Evolutionary conservation across 2,329 filamentous ascomycete genomes (phyloP), one percentile per base, ranked within the genome.

Genomic region (Stromatinia cepivora): DNA sequence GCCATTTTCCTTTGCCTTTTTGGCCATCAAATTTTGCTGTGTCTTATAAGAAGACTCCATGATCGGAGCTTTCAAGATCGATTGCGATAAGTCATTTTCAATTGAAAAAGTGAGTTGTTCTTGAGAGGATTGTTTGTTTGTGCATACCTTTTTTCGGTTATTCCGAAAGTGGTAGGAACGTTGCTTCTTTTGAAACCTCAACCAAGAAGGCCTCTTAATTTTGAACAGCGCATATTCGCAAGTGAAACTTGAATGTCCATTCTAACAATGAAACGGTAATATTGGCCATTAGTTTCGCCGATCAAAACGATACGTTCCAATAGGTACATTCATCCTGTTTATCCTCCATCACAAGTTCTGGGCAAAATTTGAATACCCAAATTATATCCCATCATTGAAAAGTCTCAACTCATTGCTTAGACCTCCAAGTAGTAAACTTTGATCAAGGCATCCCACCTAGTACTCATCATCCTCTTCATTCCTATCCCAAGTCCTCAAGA

Each of bases 1-100:
- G 5, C 66, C 66, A 13, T 58, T 70, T 61, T 70, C 66, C 22
- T 59, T n/a, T 15, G 69, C 69, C 45, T 63, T 70, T 39, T 10
- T n/a, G 28, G 42, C 39, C 42, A 69, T 70, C 15, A 58, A 42
- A 25, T 64, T 10, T 25, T 69, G 50, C 28, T 69, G 42, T 13
- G 69, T 64, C 6, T 39, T 34, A 17, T 69, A 68, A 46, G 46
- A 15, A 22, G 48, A 46, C 11, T 42, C 45, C 48, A 63, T 68
- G 6, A 28, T 52, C 31, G 52, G 42, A 42, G 56, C 13, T 22
- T 34, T 8, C 17, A 31, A 13, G 39, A 39, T 22, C 0, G 8
- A 9, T 28, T 3, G 52, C 13, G 31, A 48, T 31, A 25, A 28
- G 39, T 28, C 3, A 13, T 25, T 17, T 42, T 42, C 28, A 7